Conservation (phyloP, 1,284 basidiomycete species). For the Vanrija sp. region DNA sequence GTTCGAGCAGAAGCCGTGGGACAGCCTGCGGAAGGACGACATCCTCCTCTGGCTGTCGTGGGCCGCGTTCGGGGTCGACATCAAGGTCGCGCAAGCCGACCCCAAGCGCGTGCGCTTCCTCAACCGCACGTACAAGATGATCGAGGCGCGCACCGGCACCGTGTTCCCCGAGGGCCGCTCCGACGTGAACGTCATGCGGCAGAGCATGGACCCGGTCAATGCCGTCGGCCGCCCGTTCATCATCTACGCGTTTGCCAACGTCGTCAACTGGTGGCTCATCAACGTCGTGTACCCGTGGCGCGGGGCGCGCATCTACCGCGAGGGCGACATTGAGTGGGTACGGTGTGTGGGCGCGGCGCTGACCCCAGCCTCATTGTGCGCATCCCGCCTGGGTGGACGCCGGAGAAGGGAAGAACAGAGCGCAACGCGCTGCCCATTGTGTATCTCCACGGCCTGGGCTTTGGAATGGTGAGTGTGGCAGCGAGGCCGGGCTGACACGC, state of each 20-base stretch:
- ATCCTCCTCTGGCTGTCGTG: slow-evolving; percentile 77
- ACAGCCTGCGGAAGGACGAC: slow-evolving; percentile 62
- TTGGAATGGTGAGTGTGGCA: slow-evolving; percentile 56
- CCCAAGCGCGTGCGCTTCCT: slow-evolving; percentile 55
- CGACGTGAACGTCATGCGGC: slow-evolving; percentile 59
- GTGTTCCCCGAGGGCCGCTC: slow-evolving; percentile 62
- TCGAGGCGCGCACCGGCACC: slow-evolving; percentile 70
- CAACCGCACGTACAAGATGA: slow-evolving; percentile 58
- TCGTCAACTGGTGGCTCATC: slow-evolving; percentile 51
- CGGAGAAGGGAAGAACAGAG: slow-evolving; percentile 38
- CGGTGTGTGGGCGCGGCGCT: background rate
- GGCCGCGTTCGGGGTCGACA: slow-evolving; percentile 67
- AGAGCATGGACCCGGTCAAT: slow-evolving; percentile 74
- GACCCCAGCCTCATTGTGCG: slow-evolving; percentile 65
- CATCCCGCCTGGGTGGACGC: slow-evolving; percentile 63
- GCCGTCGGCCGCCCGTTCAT: slow-evolving; percentile 61
- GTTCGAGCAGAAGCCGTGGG: slow-evolving; percentile 73
- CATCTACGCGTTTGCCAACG: slow-evolving; percentile 63
- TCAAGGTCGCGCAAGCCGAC: slow-evolving; percentile 51
- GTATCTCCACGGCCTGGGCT: slow-evolving; percentile 80
- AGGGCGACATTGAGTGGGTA: slow-evolving; percentile 52
- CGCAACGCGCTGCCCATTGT: slow-evolving; percentile 63
- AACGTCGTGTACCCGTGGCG: slow-evolving; percentile 31
- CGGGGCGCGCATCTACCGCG: slow-evolving; percentile 32
- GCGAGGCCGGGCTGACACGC: background rate